phyloP scores from a whole-genome alignment of 2,329 filamentous ascomycete genomes.

The Alternaria atra region DNA sequence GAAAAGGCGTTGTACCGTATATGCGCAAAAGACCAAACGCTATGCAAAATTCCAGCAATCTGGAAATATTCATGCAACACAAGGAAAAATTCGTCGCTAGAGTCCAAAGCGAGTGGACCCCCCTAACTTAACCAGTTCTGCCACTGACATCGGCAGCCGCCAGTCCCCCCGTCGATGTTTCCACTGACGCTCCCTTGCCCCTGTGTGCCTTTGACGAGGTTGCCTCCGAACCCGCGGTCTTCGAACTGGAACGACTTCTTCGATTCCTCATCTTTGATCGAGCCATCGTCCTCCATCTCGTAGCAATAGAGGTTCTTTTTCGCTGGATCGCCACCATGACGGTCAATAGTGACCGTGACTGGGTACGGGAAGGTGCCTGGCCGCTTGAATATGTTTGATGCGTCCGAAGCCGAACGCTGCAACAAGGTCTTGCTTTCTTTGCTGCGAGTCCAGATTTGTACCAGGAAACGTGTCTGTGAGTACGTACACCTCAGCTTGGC shows the following conservation, averaged over 20 bases:
- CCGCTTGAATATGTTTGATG: conserved; percentile 56
- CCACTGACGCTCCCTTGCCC: conserved; percentile 56
- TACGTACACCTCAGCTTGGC: conserved; percentile 65
- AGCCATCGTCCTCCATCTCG: conserved; percentile 59
- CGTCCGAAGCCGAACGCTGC: conserved; percentile 40
- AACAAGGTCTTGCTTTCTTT: conserved; percentile 50
- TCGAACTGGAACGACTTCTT: conserved; percentile 62
- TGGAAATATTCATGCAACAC: conserved; percentile 9
- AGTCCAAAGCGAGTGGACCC: not conserved
- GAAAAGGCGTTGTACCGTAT: conserved; percentile 3
- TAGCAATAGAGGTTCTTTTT: conserved; percentile 70
- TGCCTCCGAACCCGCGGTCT: conserved; percentile 60
- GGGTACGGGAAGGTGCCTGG: conserved; percentile 70
- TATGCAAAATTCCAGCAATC: conserved; percentile 32
- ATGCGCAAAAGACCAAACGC: conserved; percentile 20
- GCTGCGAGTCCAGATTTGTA: conserved; percentile 69
- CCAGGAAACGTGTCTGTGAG: conserved; percentile 67
- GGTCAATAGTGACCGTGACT: conserved; percentile 67
- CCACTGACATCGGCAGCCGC: conserved; percentile 69
- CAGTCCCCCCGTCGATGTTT: conserved; percentile 65
- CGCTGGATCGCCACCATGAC: conserved; percentile 64
- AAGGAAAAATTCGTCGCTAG: conserved; percentile 10
- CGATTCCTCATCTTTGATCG: conserved; percentile 50
- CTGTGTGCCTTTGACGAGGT: conserved; percentile 60
- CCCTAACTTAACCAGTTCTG: conserved; percentile 60